A percentile compares a stretch with the other conserved stretches of the same genome.
Evolutionary conservation across 2,329 filamentous ascomycete species (phyloP).

Genomic region (Emydomyces testavorans): DNA sequence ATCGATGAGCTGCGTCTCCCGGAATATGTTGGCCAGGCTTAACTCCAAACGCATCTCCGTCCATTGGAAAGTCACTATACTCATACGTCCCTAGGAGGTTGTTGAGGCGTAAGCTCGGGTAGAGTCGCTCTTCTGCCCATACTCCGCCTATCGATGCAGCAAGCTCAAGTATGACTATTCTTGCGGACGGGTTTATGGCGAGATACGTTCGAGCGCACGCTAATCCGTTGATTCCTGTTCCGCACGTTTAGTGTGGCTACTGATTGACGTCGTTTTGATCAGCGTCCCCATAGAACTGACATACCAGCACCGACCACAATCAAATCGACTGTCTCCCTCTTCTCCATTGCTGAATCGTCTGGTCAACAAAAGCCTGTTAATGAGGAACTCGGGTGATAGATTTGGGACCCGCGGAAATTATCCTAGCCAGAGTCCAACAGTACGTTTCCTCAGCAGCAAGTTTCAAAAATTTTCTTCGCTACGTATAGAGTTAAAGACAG

Average conservation of each 20-base stretch:
- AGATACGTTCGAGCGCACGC: constrained; percentile 51
- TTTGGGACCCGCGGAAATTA: too few relatives aligned
- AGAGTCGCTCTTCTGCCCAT: constrained; percentile 55
- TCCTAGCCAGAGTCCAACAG: too few relatives aligned
- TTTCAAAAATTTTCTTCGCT: too few relatives aligned
- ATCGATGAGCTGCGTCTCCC: constrained; percentile 44
- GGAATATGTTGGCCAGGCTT: constrained; percentile 48
- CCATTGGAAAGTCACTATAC: constrained; percentile 63
- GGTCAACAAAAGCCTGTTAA: background rate
- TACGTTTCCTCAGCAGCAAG: too few relatives aligned
- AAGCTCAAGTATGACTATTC: constrained; percentile 48
- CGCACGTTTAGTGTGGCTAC: constrained; percentile 28
- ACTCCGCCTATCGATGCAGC: constrained; percentile 52
- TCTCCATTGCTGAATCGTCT: background rate
- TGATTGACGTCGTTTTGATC: background rate
- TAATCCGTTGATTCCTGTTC: constrained; percentile 40
- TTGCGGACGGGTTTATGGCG: constrained; percentile 46
- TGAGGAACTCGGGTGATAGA: too few relatives aligned
- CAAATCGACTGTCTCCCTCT: constrained; percentile 4
- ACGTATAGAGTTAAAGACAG: too few relatives aligned
- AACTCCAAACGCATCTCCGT: constrained; percentile 40
- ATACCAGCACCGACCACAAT: constrained; percentile 12
- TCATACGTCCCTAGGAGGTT: constrained; percentile 64
- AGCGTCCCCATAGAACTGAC: background rate
- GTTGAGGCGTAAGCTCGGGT: constrained; percentile 60